A percentile compares a stretch with the other conserved stretches of the same genome.
Evolutionary conservation across 306 rosid species (phyloP).

Genomic region (Cicer pinnatifidum): DNA sequence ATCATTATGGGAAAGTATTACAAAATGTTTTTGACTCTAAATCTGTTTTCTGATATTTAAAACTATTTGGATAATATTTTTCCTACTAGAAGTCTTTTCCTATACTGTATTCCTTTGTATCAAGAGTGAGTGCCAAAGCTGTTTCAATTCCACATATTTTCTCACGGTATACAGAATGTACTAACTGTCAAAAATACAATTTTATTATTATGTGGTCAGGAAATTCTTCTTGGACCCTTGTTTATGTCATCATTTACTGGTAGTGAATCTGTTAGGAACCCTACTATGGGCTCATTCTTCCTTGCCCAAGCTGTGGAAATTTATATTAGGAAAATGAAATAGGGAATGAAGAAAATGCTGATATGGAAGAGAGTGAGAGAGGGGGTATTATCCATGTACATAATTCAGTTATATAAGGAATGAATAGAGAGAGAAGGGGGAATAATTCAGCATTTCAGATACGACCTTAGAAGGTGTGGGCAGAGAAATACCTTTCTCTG

Average conservation of each 20-base stretch:
- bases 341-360: too few species aligned
- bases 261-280: background rate
- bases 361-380: too few species aligned
- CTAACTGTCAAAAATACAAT: background rate
- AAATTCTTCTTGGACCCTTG: conserved; percentile 7
- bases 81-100: background rate
- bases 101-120: background rate
- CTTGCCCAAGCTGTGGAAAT: too few species aligned
- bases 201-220: conserved; percentile 4
- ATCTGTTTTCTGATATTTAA: background rate
- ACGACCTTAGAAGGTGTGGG: too few species aligned
- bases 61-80: background rate
- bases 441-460: too few species aligned
- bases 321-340: too few species aligned
- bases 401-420: too few species aligned
- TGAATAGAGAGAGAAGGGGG: too few species aligned
- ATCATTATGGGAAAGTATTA: background rate
- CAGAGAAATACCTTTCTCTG: too few species aligned
- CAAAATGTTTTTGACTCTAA: background rate
- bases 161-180: background rate
- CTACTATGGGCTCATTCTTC: too few species aligned
- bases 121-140: conserved; percentile 17
- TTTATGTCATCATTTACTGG: background rate
- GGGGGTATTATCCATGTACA: too few species aligned
- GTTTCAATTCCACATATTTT: conserved; percentile 21